A percentile compares a stretch with the other conserved stretches of the same genome.
Conservation (phyloP, 108 stramenopile species). For the Fistulifera solaris region DNA sequence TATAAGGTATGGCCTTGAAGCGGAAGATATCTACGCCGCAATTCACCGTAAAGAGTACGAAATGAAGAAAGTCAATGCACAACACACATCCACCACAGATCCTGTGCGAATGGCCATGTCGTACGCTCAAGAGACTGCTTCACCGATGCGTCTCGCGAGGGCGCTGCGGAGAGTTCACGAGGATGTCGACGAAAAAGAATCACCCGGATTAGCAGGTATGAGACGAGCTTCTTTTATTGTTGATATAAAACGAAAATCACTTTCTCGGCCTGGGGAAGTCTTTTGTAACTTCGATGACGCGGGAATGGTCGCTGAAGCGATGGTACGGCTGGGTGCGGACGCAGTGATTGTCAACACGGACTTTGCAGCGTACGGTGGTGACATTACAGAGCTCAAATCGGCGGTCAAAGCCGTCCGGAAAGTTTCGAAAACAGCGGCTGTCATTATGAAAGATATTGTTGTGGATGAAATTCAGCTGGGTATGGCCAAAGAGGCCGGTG, state of each 20-base stretch:
- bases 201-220: slow-evolving; percentile 35
- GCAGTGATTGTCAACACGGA: slow-evolving; percentile 85
- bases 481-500: slow-evolving; percentile 81
- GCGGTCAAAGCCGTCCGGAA: slow-evolving; percentile 61
- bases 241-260: slow-evolving; percentile 72
- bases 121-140: slow-evolving; percentile 67
- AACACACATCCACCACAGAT: slow-evolving; percentile 67
- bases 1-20: too few relatives aligned
- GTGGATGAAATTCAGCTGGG: slow-evolving; percentile 87
- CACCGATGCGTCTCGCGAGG: slow-evolving; percentile 57
- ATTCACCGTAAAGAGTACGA: slow-evolving; percentile 88
- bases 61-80: slow-evolving; percentile 62
- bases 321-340: slow-evolving; percentile 84
- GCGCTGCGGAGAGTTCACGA: slow-evolving; percentile 80
- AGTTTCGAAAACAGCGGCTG: slow-evolving; percentile 59
- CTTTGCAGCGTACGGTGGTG: slow-evolving; percentile 78
- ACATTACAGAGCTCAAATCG: slow-evolving; percentile 63
- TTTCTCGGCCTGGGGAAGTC: slow-evolving; percentile 62
- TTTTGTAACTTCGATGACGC: slow-evolving; percentile 82
- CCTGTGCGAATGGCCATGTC: slow-evolving; percentile 81
- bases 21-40: slow-evolving; percentile 70
- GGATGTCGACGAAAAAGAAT: slow-evolving; percentile 37
- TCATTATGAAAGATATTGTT: slow-evolving; percentile 89
- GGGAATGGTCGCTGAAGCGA: slow-evolving; percentile 79
- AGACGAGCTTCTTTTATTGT: slow-evolving; percentile 74